Base-by-base conservation (phyloP, 1,284 basidiomycete species). In the Phellinidium pouzarii region DNA sequence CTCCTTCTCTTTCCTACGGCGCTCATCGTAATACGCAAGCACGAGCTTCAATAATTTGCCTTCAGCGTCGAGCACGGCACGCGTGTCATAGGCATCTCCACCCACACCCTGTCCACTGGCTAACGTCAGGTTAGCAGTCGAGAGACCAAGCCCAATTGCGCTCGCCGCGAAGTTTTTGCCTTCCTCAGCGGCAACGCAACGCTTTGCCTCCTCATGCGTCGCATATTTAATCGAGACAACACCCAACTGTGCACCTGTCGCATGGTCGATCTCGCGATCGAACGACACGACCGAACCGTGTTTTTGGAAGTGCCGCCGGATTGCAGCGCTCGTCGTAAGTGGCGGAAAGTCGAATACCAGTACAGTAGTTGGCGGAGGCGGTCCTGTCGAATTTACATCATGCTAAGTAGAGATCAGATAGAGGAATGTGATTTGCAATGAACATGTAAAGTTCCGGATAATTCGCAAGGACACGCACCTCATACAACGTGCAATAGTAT, bases 211-310 rank as follows among this genome's bases (percentile, higher is more conserved):
- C 17, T 80, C 79, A 55, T 79, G 76, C 0, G 71, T 68, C 6
- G 63, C 66, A 65, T 79, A 97, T 57, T 79, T 82, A 61, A 97
- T 77, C 64, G 80, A 83, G 48, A 90, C 82, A 38, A 97, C 82
- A 4, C 94, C 94, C 3, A 97, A 76, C 12, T 87, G 81, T 57
- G 82, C 84, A 11, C 93, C 93, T 19, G 84, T 92, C 49, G 78
- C 76, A 44, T 79, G 77, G 68, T 96, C 89, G 56, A 88, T 79
- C 64, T 94, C 90, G 34, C 86, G 79, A 58, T 94, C 87, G 53
- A 90, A 84, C 9, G 82, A 78, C 8, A 75, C 62, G 60, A 95
- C 75, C 9, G 72, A 65, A 1, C 94, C 94, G 62, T 89, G 78
- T 9, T 71, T 62, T 3, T 75, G 67, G 63, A 96, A 87, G 62